phyloP scores from a whole-genome alignment of 2,329 filamentous ascomycete genomes.

The Penicillium sp. region DNA sequence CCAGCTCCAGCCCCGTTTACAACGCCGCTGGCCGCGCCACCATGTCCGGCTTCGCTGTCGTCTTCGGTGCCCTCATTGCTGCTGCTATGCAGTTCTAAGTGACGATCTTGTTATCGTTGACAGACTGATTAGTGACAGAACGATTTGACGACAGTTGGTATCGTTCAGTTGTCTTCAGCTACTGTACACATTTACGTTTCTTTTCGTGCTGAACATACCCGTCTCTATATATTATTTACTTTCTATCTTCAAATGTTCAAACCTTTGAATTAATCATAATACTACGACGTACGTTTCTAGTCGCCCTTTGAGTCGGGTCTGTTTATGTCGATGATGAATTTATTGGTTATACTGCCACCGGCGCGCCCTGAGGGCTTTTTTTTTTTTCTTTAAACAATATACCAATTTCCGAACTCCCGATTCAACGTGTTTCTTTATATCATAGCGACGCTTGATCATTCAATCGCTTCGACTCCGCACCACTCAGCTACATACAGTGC shows the following conservation, averaged over 20 bases:
- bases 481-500: neutral
- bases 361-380: neutral
- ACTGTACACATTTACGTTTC: conserved; percentile 2
- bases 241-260: conserved; percentile 4
- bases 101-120: neutral
- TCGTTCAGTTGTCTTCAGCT: conserved; percentile 2
- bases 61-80: conserved; percentile 24
- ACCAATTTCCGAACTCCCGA: neutral
- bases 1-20: conserved; percentile 13
- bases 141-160: neutral
- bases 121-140: neutral
- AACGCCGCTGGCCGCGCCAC: conserved; percentile 28
- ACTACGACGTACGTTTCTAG: conserved; percentile 6
- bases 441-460: neutral
- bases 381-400: neutral
- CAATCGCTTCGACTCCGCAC: neutral
- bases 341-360: neutral
- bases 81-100: conserved; percentile 28
- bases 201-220: conserved; percentile 7
- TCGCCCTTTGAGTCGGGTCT: neutral
- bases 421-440: too few species aligned
- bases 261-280: conserved; percentile 6
- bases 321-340: neutral
- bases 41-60: conserved; percentile 23
- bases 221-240: neutral